Evolutionary conservation across 148 eudicot species (phyloP), one percentile per base, ranked within the genome.

Genomic region (Simmondsia chinensis): DNA sequence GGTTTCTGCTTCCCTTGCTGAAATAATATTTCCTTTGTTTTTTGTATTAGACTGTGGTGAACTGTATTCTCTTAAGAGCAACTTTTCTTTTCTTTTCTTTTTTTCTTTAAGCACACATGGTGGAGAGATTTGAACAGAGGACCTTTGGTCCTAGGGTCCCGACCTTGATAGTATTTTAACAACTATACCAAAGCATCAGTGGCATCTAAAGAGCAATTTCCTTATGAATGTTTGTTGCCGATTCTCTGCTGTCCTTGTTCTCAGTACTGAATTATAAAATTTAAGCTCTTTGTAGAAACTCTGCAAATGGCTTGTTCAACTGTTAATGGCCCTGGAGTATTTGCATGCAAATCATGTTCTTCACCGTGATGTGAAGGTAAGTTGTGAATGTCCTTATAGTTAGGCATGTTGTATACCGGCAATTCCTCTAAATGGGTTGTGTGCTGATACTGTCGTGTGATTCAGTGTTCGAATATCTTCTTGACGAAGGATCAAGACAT

Each of bases 321-420:
- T 91, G 47, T 70, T 91, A 17, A 74, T 86, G 89, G 99, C 99
- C 2, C 94, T 91, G 22, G 82, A 91, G 56, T 91, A 91, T 60
- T 73, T 91, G 54, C 99, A 91, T 58, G 64, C 2, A 26, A 82
- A 74, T 57, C 95, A 85, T 67, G 69, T 91, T 60, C 99, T 91
- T 63, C 99, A 91, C 60, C 95, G 95, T 20, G 99, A 91, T 69
- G 95, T 91, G 38, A 91, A 91, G 95, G 99, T 82, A 20, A 53
- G 60, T 53, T 26, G 35, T 16, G 21, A 41, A 12, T 43, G 15
- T 33, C 14, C 7, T 27, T 37, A 16, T 20, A 33, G 43, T 14
- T 21, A 38, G 33, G 29, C 20, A n/a, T n/a, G n/a, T n/a, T n/a
- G n/a, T n/a, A n/a, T n/a, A n/a, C n/a, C n/a, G n/a, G n/a, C n/a